Percentiles rank a stretch among this genome's conserved stretches.
These are phyloP conservation scores for Erodium moschatum DNA, from an alignment of 441 rosid species.

Conservation along the genomic window DNA sequence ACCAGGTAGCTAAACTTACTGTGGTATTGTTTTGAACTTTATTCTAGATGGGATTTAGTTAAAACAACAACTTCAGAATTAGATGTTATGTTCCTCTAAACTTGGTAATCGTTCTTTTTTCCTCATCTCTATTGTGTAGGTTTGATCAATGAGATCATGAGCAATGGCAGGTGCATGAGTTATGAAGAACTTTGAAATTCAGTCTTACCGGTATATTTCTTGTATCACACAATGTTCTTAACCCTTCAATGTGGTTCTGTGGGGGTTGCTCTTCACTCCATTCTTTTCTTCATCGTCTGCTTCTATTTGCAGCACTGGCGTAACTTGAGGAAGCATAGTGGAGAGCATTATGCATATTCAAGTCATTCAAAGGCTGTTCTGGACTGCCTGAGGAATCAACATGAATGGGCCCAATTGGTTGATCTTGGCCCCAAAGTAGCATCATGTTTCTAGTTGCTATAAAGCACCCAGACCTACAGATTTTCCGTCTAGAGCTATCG, in stretches of 20 bases:
- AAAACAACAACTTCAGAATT: not conserved
- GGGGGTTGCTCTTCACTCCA: conserved; percentile 1
- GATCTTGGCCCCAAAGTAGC: conserved; percentile 47
- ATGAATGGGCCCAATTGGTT: conserved; percentile 92
- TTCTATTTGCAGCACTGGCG: conserved; percentile 74
- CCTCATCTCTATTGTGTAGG: conserved; percentile 27
- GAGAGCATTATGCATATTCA: conserved; percentile 93
- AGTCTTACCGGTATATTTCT: conserved; percentile 63
- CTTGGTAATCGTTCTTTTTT: not conserved
- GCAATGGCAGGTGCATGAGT: conserved; percentile 84
- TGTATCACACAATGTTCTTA: no score
- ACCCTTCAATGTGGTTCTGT: not conserved
- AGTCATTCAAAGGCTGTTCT: conserved; percentile 98
- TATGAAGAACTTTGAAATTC: conserved; percentile 91
- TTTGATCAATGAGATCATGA: conserved; percentile 83
- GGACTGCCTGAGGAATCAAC: conserved; percentile 90
- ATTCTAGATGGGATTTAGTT: not conserved
- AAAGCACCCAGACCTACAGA: not conserved
- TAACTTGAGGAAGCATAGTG: conserved; percentile 92
- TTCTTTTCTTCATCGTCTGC: conserved; percentile 10
- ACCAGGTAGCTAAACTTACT: conserved; percentile 43
- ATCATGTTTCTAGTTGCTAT: not conserved
- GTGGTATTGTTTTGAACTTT: not conserved
- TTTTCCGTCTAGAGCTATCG: no score
- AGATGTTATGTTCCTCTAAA: not conserved